These are phyloP conservation scores for Colletotrichum australisinense DNA, from an alignment of 2,329 filamentous ascomycete genomes.

Conservation along the genomic window DNA sequence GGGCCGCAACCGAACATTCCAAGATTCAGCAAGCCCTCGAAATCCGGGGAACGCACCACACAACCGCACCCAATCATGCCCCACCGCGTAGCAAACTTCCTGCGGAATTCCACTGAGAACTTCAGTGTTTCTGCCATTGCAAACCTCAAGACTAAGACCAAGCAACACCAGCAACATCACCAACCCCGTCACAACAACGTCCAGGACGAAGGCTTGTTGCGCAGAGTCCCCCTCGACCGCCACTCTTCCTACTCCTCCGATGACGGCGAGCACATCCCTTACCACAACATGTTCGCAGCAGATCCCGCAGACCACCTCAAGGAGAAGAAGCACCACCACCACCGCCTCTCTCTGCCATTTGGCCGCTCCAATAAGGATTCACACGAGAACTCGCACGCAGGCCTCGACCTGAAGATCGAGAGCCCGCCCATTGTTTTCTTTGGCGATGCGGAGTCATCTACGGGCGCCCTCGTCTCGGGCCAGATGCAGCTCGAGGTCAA, in stretches of 20 bases:
- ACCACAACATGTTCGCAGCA: conserved; percentile 33
- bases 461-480: conserved; percentile 87
- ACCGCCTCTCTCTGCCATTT: conserved; percentile 55
- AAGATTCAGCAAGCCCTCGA: neutral
- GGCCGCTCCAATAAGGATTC: conserved; percentile 50
- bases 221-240: conserved; percentile 25
- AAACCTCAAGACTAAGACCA: conserved; percentile 55
- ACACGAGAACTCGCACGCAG: conserved; percentile 51
- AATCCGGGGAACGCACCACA: conserved; percentile 25
- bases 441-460: conserved; percentile 78
- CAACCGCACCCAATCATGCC: conserved; percentile 56
- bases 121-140: conserved; percentile 48
- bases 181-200: conserved; percentile 4
- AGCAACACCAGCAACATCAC: conserved; percentile 9
- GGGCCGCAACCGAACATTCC: conserved; percentile 7
- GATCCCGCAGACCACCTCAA: conserved; percentile 33
- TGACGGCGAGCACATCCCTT: conserved; percentile 36
- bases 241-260: conserved; percentile 35
- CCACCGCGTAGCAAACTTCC: conserved; percentile 67
- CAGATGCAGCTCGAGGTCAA: conserved; percentile 80
- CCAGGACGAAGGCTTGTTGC: conserved; percentile 27
- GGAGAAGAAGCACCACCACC: conserved; percentile 50
- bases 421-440: conserved; percentile 90
- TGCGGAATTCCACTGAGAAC: conserved; percentile 66
- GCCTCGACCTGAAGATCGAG: conserved; percentile 75